Evolutionary conservation across 176 grass and related monocot genomes (phyloP), one percentile per base, ranked within the genome.

Genomic region (Canna indica): DNA sequence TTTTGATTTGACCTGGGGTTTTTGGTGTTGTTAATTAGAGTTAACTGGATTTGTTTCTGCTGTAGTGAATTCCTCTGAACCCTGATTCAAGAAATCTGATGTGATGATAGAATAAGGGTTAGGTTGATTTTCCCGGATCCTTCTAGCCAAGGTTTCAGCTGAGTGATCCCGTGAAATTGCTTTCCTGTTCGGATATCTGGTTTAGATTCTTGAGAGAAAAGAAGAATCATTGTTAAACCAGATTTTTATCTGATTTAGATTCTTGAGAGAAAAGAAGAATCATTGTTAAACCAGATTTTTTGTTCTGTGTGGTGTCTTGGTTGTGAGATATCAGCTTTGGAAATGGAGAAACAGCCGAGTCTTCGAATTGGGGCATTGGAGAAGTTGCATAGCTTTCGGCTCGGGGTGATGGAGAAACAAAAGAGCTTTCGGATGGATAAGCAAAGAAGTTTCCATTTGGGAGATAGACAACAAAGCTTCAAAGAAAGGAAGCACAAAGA

Each of bases 391-490:
- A 70, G 45, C 44, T 24, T 47, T 52, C 42, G 68, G 68, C 22
- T 39, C 36, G 11, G 20, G 10, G 33, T 22, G 27, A 11, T 71
- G 16, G 68, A 71, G 68, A 52, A 71, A 53, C 47, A 52, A 22
- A 71, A 71, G 68, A 73, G 53, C 31, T 60, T 27, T 59, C 52
- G 71, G 54, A 42, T 73, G 71, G 71, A 73, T 42, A 73, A 73
- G n/a, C 68, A 70, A 33, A 70, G 18, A n/a, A 70, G 68, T 32
- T 70, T 70, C 32, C 68, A 44, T 8, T 50, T 18, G 68, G 68
- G 44, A 33, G 68, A 70, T 31, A 70, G 68, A 60, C 71, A 73
- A 24, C 71, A 61, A 30, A 73, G 71, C 53, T 73, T 73, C 54
- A 73, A 59, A 41, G 71, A 73, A 24, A 60, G 71, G 69, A 71